These are phyloP conservation scores for Heimioporus sp. DNA, from an alignment of 768 basidiomycete genomes.

Conservation along the genomic window DNA sequence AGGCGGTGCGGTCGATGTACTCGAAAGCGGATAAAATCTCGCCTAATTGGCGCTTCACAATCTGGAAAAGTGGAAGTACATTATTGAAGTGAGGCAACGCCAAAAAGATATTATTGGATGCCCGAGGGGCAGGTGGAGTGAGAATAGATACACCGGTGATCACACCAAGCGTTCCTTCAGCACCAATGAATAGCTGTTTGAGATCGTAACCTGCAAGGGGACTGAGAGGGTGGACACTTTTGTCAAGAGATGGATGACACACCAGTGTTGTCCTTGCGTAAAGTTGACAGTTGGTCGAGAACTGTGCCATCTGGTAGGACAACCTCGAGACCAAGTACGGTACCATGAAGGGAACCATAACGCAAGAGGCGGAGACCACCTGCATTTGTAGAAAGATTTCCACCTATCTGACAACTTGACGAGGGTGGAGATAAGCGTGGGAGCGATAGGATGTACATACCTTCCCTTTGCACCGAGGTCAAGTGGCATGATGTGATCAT, in stretches of 20 bases:
- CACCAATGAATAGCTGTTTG: constrained; percentile 97
- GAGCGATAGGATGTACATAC: constrained; percentile 35
- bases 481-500: constrained; percentile 94
- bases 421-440: constrained; percentile 2
- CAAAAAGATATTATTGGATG: constrained; percentile 89
- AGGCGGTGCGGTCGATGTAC: constrained; percentile 86
- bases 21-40: constrained; percentile 98
- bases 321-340: constrained; percentile 92
- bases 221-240: neutral
- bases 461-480: constrained; percentile 97
- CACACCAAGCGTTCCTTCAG: constrained; percentile 94
- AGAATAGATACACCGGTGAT: constrained; percentile 95
- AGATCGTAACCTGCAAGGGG: constrained; percentile 82
- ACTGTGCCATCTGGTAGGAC: constrained; percentile 94
- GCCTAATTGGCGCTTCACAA: constrained; percentile 77
- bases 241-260: constrained; percentile 17
- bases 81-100: constrained; percentile 85
- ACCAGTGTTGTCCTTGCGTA: constrained; percentile 98
- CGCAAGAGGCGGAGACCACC: constrained; percentile 93
- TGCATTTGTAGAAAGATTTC: constrained; percentile 96
- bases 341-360: constrained; percentile 94
- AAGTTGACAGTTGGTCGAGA: constrained; percentile 81
- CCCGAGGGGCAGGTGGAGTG: constrained; percentile 77
- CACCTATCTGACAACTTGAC: constrained; percentile 91
- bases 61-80: constrained; percentile 81